Evolutionary conservation across 139 green algal genomes (phyloP), one percentile per base, ranked within the genome.

Genomic region (Nannochloris sp.): DNA sequence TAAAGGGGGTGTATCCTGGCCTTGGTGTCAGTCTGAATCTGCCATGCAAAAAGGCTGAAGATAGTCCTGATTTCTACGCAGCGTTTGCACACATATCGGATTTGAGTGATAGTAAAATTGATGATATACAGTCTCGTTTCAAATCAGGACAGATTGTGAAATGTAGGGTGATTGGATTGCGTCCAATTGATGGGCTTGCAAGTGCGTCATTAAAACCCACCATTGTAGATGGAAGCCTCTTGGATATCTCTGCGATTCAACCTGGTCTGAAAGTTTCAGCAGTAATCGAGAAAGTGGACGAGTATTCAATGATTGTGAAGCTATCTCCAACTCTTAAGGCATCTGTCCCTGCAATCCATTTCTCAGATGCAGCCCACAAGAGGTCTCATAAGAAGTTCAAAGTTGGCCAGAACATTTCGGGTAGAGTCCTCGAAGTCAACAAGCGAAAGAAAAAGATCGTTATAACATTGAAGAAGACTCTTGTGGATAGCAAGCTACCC

Each of bases 51-150:
- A 57, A 56, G 27, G 27, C 34, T 16, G 57, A 16, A 16, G 46
- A 48, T 5, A 14, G 19, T 59, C 15, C 8, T 23, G 16, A 31
- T 24, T 27, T 66, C 2, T 44, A 43, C 1, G 57, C 67, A 4
- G 80, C 71, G 25, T 95, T 83, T 63, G 78, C 73, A 14, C 89
- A 97, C 66, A 74, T 96, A 24, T 88, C 75, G 24, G 88, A 92
- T 61, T 29, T 87, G 12, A 61, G 66, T 34, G 90, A 97, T 24
- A 64, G 66, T 11, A 70, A 71, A 19, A 53, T 85, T 6, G 87
- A 90, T 34, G 80, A 80, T 62, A 34, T 87, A 15, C 75, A 79
- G 44, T 56, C 70, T 51, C 21, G 57, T 36, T 85, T 78, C 65
- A 78, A 74, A 29, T 11, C 59, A 15, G 89, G 87, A 4, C 65